Base-by-base conservation (phyloP, 1,139 yeast species). In the Debaryomycetaceae sp. region DNA sequence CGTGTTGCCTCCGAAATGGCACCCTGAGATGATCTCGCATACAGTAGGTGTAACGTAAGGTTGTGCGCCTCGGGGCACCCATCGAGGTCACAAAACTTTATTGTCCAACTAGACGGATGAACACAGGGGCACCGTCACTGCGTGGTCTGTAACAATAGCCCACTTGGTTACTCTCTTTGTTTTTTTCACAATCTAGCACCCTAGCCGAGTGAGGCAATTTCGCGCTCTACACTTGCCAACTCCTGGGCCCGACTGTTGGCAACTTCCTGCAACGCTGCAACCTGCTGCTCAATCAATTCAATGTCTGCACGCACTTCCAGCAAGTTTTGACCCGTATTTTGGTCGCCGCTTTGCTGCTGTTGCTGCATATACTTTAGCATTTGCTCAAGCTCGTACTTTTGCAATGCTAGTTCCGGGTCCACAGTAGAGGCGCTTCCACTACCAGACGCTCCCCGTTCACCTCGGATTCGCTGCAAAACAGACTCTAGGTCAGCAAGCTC, bases 361-460 rank as follows among this genome's bases (percentile, higher is more conserved):
- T 27, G 28, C 27, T 37, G 38, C 27, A 82, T 85, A 51, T 78
- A 85, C 40, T 74, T 79, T 37, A 82, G 66, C 42, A 87, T 58
- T 47, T 81, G 87, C 54, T 85, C 94, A 38, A 78, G 69, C 54
- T 90, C 96, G 42, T 83, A 75, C 41, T 76, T 75, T 37, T 51
- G 54, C 47, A 56, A 51, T 13, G 30, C 25, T 14, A 24, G 10
- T 19, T 27, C 18, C 28, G 49, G 53, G 38, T 52, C 47, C 33
- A 51, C 60, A 6, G 20, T 18, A 10, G 20, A 10, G 43, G 53
- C 60, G 39, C 45, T 59, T 27, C 43, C 40, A 15, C 48, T 45
- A 18, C 47, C 44, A 11, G 36, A 33, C 13, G 52, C 53, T 25
- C 51, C 44, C n/a, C 70, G 61, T 25, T 70, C 69, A 14, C 55